Evolutionary conservation across 164 flowering plant species (phyloP).

Genomic region (Paratinospora sagittata): DNA sequence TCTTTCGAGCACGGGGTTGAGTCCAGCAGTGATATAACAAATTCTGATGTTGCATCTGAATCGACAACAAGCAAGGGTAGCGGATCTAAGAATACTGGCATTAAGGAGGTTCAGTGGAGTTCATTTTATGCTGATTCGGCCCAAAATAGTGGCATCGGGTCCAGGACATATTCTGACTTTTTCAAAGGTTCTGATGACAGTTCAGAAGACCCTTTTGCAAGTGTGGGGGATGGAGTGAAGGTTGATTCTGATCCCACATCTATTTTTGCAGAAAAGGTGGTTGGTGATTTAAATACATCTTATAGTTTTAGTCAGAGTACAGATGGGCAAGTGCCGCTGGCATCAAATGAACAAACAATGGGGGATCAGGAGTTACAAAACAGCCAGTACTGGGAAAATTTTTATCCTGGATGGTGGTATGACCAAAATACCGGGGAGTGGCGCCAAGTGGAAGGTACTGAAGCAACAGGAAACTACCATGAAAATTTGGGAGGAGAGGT

Average conservation of each 20-base stretch:
- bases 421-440: slow-evolving; percentile 72
- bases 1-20: slow-evolving; percentile 19
- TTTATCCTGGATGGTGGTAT: slow-evolving; percentile 89
- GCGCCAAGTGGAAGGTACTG: slow-evolving; percentile 61
- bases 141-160: slow-evolving; percentile 30
- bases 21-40: slow-evolving; percentile 12
- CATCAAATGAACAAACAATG: slow-evolving; percentile 18
- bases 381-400: slow-evolving; percentile 66
- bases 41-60: slow-evolving; percentile 21
- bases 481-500: slow-evolving; percentile 21
- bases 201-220: slow-evolving; percentile 26
- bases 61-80: slow-evolving; percentile 12
- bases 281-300: slow-evolving; percentile 17
- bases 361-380: slow-evolving; percentile 33
- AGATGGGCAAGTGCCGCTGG: slow-evolving; percentile 28
- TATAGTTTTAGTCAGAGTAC: slow-evolving; percentile 19
- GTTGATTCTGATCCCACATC: slow-evolving; percentile 15
- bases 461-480: slow-evolving; percentile 25
- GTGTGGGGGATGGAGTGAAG: slow-evolving; percentile 15
- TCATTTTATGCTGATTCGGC: slow-evolving; percentile 44
- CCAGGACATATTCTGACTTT: slow-evolving; percentile 67
- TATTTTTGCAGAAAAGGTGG: slow-evolving; percentile 11
- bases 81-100: slow-evolving; percentile 32
- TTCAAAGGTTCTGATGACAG: slow-evolving; percentile 39
- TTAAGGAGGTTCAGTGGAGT: slow-evolving; percentile 87